A percentile compares a stretch with the other conserved stretches of the same genome.
These are phyloP conservation scores for Cytauxzoon felis DNA, from an alignment of 169 alveolate species.

Conservation along the genomic window DNA sequence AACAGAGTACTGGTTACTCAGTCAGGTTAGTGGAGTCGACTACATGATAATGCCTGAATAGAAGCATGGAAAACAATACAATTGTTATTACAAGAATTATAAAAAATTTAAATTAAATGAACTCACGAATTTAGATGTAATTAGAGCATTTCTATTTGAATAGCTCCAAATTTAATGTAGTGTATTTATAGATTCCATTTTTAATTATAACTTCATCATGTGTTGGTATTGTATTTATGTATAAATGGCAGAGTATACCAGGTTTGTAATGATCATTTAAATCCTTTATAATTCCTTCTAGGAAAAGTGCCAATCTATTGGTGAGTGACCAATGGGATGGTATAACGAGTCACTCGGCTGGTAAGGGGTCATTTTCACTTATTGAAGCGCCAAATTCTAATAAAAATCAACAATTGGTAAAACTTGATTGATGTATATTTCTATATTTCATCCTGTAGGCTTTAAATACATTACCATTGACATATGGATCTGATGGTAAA, in stretches of 20 bases:
- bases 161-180: conserved; percentile 12
- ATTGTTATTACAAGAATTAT: conserved; percentile 24
- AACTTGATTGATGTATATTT: neutral
- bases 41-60: neutral
- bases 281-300: neutral
- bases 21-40: conserved; percentile 6
- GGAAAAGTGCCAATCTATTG: conserved; percentile 55
- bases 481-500: conserved; percentile 64
- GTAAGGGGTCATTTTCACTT: conserved; percentile 50
- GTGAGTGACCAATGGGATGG: conserved; percentile 52
- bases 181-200: neutral
- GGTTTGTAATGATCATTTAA: conserved; percentile 18
- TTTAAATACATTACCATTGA: conserved; percentile 52
- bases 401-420: conserved; percentile 8
- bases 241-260: conserved; percentile 56
- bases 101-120: conserved; percentile 14
- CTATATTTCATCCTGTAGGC: neutral
- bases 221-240: neutral
- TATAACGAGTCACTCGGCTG: conserved; percentile 17
- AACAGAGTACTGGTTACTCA: conserved; percentile 1
- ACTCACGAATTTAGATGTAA: conserved; percentile 20
- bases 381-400: conserved; percentile 17
- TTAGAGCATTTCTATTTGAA: conserved; percentile 32
- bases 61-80: conserved; percentile 22
- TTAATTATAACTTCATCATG: neutral